phyloP scores from a whole-genome alignment of 495 filamentous ascomycete species.

The Mytilinidion resinicola region DNA sequence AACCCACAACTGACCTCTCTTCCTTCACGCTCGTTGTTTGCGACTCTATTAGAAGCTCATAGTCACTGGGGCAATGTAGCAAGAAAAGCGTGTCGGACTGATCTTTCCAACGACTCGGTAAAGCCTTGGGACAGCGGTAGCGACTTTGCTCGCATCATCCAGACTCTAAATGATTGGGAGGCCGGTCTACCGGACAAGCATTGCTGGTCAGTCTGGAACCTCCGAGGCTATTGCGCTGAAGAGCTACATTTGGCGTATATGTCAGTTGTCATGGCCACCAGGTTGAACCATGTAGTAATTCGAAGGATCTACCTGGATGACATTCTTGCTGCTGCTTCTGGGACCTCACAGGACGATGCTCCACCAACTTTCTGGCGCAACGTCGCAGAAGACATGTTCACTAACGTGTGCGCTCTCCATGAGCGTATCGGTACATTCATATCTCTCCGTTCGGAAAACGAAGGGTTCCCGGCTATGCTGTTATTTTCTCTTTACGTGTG shows the following conservation, averaged over 20 bases:
- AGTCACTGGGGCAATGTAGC: conserved; percentile 46
- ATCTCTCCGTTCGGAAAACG: conserved; percentile 36
- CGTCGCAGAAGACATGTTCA: conserved; percentile 44
- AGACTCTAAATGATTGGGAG: conserved; percentile 40
- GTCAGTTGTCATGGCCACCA: conserved; percentile 43
- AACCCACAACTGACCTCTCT: conserved; percentile 40
- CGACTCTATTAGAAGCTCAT: conserved; percentile 46
- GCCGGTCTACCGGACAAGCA: conserved; percentile 40
- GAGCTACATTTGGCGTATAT: conserved; percentile 45
- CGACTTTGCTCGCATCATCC: conserved; percentile 39
- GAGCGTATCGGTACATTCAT: conserved; percentile 46
- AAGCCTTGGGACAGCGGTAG: conserved; percentile 30
- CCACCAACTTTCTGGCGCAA: conserved; percentile 30
- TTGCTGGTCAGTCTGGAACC: conserved; percentile 38
- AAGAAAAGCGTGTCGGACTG: conserved; percentile 30
- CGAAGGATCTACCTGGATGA: conserved; percentile 45
- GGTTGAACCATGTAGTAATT: conserved; percentile 47
- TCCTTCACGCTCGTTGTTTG: conserved; percentile 42
- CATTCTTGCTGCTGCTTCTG: conserved; percentile 24
- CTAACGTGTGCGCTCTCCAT: conserved; percentile 42
- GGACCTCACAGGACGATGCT: neutral
- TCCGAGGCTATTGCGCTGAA: conserved; percentile 42
- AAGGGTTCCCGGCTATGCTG: conserved; percentile 47
- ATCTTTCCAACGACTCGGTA: conserved; percentile 30
- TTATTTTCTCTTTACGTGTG: conserved; percentile 49